Evolutionary conservation across 345 rosid species (phyloP).

Genomic region (Excoecaria agallocha): DNA sequence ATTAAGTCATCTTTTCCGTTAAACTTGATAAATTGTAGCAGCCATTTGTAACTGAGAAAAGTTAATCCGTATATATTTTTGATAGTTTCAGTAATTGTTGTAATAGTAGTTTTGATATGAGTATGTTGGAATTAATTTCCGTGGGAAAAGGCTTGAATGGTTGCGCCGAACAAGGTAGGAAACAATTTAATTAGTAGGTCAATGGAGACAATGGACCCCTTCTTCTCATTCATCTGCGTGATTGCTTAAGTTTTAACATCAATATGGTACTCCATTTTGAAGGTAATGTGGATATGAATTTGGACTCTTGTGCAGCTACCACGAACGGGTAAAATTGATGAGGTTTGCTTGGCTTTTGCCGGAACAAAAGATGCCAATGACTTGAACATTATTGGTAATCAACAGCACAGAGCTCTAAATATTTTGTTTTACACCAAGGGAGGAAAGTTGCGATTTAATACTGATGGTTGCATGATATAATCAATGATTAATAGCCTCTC

Average conservation of each 20-base stretch:
- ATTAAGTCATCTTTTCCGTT: no score
- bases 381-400: conserved; percentile 26
- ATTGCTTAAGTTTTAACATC: background rate
- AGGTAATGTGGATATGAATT: conserved; percentile 12
- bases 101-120: background rate
- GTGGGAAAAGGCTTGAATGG: background rate
- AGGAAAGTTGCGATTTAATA: conserved; percentile 8
- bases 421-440: conserved; percentile 4
- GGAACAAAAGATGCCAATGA: background rate
- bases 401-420: conserved; percentile 21
- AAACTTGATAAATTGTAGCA: no score
- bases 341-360: conserved; percentile 35
- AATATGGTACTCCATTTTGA: conserved; percentile 28
- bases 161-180: background rate
- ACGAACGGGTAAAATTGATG: background rate
- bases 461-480: conserved; percentile 10
- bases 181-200: background rate
- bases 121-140: background rate
- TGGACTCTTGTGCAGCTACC: conserved; percentile 22
- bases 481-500: background rate
- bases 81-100: background rate
- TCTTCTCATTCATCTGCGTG: background rate
- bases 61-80: no score
- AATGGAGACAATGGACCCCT: background rate
- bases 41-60: no score